Evolutionary conservation across 176 grass and related monocot genomes (phyloP).

Genomic region (Tuctoria greenei): DNA sequence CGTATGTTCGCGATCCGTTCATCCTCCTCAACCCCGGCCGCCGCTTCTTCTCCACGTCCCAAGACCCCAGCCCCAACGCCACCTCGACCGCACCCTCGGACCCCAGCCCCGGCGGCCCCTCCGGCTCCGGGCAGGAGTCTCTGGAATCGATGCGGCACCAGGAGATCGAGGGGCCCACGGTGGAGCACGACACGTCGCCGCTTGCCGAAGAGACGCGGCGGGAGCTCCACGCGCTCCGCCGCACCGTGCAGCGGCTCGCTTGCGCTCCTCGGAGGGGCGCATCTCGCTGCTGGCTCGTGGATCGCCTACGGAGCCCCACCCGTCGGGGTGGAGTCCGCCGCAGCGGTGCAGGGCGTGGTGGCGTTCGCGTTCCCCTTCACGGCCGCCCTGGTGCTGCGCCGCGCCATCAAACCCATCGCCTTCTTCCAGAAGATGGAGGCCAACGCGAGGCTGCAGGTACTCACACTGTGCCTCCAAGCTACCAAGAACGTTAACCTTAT

Average conservation of each 20-base stretch:
- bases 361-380: constrained; percentile 87
- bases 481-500: constrained; percentile 67
- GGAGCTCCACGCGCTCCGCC: constrained; percentile 62
- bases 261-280: constrained; percentile 61
- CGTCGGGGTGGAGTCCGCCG: constrained; percentile 44
- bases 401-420: constrained; percentile 69
- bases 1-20: constrained; percentile 14
- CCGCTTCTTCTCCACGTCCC: constrained; percentile 41
- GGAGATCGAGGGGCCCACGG: constrained; percentile 92
- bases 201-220: constrained; percentile 79
- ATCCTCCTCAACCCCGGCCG: constrained; percentile 20
- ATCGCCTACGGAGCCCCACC: constrained; percentile 49
- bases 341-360: constrained; percentile 55
- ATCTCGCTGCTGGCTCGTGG: constrained; percentile 66
- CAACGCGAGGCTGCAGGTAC: constrained; percentile 75
- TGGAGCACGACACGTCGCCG: constrained; percentile 75
- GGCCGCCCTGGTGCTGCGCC: constrained; percentile 70
- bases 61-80: constrained; percentile 5
- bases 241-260: constrained; percentile 61
- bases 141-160: constrained; percentile 62
- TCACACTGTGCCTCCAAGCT: constrained; percentile 78
- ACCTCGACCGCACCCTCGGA: neutral
- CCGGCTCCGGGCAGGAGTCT: neutral
- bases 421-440: constrained; percentile 99
- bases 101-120: neutral